Base-by-base conservation (phyloP, 2,329 filamentous ascomycete genomes). In the Myriangium duriaei region DNA sequence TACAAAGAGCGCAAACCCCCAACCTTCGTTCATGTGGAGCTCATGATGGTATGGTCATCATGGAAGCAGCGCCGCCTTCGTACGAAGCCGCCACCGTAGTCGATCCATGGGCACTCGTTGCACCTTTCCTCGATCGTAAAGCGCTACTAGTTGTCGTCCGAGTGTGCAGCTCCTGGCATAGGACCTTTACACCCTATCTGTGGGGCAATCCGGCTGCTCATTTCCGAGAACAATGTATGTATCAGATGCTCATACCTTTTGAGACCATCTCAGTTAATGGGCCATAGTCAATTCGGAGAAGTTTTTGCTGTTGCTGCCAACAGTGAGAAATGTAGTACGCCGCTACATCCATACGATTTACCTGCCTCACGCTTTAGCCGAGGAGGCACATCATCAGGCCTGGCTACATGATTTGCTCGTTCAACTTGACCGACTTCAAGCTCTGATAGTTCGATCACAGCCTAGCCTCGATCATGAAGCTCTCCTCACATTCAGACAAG, bases 131-230 rank as follows among this genome's bases (percentile, higher is more conserved):
- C 4, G 61, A 64, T 1, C 74, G 72, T 2, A 60, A 63, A 18
- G 69, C 74, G 41, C 61, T 77, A 4, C 75, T 69, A 45, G 62
- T 70, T 15, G 66, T 64, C 5, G 67, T 68, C 4, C 54, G 75
- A 17, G 72, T 76, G 6, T 74, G 67, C 47, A 65, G 58, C 38
- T 58, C 61, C 59, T 76, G 73, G 71, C 69, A 76, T 48, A 49
- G 56, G 17, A 65, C 69, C n/a, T 76, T 76, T 46, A 63, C 67
- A 37, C 71, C 71, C 2, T 66, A 70, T 44, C 61, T 78, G 1
- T 78, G 74, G 74, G 73, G 73, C 11, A 69, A 72, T 48, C 74
- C 74, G 13, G 71, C 73, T 0, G 74, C 71, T 6, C 72, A 77
- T 52, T 77, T 77, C 50, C n/a, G n/a, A n/a, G n/a, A n/a, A n/a